A percentile compares a stretch with the other conserved stretches of the same genome.
phyloP scores from a whole-genome alignment of 176 grass and related monocot species.

The Thinopyrum elongatum region DNA sequence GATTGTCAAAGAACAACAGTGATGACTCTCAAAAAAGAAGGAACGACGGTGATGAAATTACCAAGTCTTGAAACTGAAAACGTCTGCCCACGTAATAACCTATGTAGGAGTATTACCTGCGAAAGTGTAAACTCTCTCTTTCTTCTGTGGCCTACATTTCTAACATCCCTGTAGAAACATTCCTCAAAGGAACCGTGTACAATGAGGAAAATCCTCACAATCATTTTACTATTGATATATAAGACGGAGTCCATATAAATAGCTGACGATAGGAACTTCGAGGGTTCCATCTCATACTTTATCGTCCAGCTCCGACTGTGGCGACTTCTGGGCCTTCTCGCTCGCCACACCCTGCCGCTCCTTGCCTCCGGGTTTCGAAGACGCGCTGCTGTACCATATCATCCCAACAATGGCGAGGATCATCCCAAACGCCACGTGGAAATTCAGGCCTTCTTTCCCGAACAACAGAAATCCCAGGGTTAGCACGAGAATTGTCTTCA shows the following conservation, averaged over 20 bases:
- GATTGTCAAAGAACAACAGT: neutral
- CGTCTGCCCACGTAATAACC: neutral
- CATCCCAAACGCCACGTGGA: conserved; percentile 37
- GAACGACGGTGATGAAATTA: neutral
- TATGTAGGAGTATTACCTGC: neutral
- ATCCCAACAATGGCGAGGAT: conserved; percentile 32
- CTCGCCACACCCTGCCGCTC: conserved; percentile 19
- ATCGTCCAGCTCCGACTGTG: conserved; percentile 1
- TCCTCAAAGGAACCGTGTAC: neutral
- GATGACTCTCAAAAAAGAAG: neutral
- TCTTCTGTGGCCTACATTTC: neutral
- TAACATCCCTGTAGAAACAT: conserved; percentile 5
- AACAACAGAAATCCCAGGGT: conserved; percentile 43
- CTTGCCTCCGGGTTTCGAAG: conserved; percentile 33
- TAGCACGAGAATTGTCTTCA: conserved; percentile 43
- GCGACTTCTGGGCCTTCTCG: conserved; percentile 6
- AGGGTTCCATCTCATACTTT: conserved; percentile 24
- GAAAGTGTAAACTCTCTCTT: neutral
- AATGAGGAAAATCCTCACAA: neutral
- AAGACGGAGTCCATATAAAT: neutral
- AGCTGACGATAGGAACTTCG: neutral
- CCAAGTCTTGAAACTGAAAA: neutral
- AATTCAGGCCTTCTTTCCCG: conserved; percentile 38
- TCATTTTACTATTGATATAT: neutral
- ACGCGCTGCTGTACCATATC: conserved; percentile 35